Base-by-base conservation (phyloP, 2,329 filamentous ascomycete genomes). In the Cyphellophora attinorum region DNA sequence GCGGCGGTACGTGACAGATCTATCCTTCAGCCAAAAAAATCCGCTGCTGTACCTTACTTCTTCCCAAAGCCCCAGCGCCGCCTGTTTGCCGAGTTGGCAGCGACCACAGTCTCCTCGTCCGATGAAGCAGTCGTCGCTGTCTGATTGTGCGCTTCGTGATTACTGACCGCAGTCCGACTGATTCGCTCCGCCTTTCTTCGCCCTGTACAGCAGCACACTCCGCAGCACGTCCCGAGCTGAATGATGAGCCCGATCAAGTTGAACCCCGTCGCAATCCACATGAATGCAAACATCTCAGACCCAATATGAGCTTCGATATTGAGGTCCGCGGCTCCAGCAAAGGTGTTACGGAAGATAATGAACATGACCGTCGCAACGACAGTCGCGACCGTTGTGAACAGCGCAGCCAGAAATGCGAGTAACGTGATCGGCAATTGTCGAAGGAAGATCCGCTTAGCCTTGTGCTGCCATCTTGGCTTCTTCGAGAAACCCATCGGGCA, bases 351-450 rank as follows among this genome's bases (percentile, higher is more conserved):
- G 64, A 93, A 86, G 41, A 88, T 83, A 41, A 84, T 60, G 54
- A 83, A 86, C 67, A 95, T 85, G 51, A 80, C 81, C 0, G 85
- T 93, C 6, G 80, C 85, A 37, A 94, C 76, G 39, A 81, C 65
- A 12, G 81, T 72, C 5, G 76, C 86, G 16, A 79, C 76, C 10
- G 77, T 72, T 27, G 80, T 75, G 47, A 82, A 64, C 19, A 91
- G 58, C 11, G 75, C 74, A 19, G 79, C 67, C 37, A 86, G 51
- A 52, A 81, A 78, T 25, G 78, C 74, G 45, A 89, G 57, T 41
- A 88, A 55, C 8, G 76, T 67, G 41, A 91, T 67, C 4, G 80
- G 73, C 13, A 88, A 61, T 33, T 79, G 77, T 61, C 75, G 56
- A 2, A 61, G 43, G 33, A 57, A 47, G 35, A 63, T 36, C 11